Evolutionary conservation across 129 eudicot species (phyloP).

Genomic region (Chrysanthemum makinoi): DNA sequence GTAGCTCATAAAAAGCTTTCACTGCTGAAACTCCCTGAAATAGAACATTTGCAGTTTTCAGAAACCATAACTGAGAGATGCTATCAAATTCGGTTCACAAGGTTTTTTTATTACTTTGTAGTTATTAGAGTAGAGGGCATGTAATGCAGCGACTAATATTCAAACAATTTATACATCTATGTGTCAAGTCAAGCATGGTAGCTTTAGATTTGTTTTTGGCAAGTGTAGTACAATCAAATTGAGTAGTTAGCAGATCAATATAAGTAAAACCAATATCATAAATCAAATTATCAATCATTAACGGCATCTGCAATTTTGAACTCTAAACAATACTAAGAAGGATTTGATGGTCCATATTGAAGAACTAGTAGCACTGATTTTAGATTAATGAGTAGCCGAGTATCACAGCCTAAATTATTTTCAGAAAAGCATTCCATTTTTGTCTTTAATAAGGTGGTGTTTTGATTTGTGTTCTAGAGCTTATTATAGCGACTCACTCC

Average conservation of each 20-base stretch:
- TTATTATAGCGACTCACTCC: neutral
- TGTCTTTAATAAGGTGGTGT: neutral
- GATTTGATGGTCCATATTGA: neutral
- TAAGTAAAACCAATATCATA: neutral
- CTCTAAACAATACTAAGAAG: conserved; percentile 3
- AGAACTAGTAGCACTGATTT: no score
- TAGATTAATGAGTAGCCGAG: neutral
- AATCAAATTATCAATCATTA: neutral
- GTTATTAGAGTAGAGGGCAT: neutral
- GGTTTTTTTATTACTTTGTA: neutral
- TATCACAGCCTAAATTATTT: neutral
- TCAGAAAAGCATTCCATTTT: neutral
- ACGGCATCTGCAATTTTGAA: neutral
- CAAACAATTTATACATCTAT: neutral
- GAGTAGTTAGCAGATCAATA: conserved; percentile 6
- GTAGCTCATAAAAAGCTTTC: conserved; percentile 91
- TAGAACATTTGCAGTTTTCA: neutral
- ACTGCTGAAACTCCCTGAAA: conserved; percentile 95
- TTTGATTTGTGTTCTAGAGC: neutral
- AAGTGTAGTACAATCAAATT: neutral
- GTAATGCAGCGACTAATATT: neutral
- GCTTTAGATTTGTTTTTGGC: neutral
- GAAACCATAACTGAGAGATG: neutral
- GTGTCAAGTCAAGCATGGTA: neutral
- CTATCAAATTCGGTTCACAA: neutral